These are phyloP conservation scores for Stachybotrys elegans DNA, from an alignment of 2,329 filamentous ascomycete species.

Conservation along the genomic window DNA sequence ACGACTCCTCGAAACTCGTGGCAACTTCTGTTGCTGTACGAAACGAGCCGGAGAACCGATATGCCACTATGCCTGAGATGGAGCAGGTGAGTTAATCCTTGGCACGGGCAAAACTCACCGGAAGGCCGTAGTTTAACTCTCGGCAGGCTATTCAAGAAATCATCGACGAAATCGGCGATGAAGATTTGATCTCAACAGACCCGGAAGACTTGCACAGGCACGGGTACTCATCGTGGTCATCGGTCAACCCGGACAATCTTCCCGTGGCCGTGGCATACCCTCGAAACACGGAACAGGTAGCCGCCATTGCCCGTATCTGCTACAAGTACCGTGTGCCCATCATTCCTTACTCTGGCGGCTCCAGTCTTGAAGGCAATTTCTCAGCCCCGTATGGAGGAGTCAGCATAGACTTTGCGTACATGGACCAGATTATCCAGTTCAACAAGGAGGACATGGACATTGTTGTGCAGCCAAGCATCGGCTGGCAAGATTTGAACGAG, in stretches of 20 bases:
- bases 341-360: constrained; percentile 81
- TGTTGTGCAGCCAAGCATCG: constrained; percentile 83
- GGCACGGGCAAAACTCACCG: no score
- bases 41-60: constrained; percentile 21
- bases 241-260: constrained; percentile 53
- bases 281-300: constrained; percentile 55
- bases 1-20: constrained; percentile 1
- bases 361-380: constrained; percentile 86
- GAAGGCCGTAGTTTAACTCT: no score
- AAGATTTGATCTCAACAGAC: constrained; percentile 58
- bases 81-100: constrained; percentile 31
- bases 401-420: constrained; percentile 82
- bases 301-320: constrained; percentile 62
- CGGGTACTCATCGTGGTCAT: constrained; percentile 65
- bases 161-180: constrained; percentile 37
- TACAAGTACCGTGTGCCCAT: constrained; percentile 76
- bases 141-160: constrained; percentile 52
- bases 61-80: constrained; percentile 39
- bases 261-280: constrained; percentile 63
- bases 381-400: constrained; percentile 81
- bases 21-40: constrained; percentile 7
- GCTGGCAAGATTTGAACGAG: constrained; percentile 88
- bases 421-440: constrained; percentile 76
- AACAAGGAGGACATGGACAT: constrained; percentile 89
- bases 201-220: constrained; percentile 56